phyloP scores from a whole-genome alignment of 1,284 basidiomycete species.

The Flammula alnicola region DNA sequence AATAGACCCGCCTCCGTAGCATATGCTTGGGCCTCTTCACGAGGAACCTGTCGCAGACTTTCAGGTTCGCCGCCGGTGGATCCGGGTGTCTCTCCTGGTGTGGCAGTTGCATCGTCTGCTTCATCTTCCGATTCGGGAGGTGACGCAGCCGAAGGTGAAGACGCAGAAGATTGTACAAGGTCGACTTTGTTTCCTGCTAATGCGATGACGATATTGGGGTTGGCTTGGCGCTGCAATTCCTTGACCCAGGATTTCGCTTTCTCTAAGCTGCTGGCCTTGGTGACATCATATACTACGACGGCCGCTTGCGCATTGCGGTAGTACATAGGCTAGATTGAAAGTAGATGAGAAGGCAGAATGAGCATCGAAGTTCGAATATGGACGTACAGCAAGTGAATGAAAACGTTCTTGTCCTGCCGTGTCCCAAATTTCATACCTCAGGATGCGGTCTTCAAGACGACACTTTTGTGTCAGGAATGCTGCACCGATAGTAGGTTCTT shows the following conservation, averaged over 20 bases:
- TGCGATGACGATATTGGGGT: slow-evolving; percentile 98
- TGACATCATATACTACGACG: slow-evolving; percentile 98
- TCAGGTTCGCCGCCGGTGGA: slow-evolving; percentile 61
- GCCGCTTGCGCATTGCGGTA: slow-evolving; percentile 99
- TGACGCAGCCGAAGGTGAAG: slow-evolving; percentile 53
- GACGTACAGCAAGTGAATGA: slow-evolving; percentile 84
- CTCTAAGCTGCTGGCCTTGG: slow-evolving; percentile 92
- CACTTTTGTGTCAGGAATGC: slow-evolving; percentile 94
- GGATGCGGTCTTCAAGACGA: slow-evolving; percentile 87
- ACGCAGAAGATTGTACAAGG: slow-evolving; percentile 76
- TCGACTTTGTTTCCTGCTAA: slow-evolving; percentile 97
- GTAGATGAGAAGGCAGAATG: slow-evolving; percentile 14
- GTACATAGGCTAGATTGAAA: slow-evolving; percentile 82
- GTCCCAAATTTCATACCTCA: slow-evolving; percentile 97
- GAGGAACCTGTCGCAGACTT: slow-evolving; percentile 83
- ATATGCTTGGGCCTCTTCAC: slow-evolving; percentile 96
- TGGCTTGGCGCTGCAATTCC: slow-evolving; percentile 98
- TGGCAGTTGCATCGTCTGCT: slow-evolving; percentile 86
- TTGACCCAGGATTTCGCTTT: slow-evolving; percentile 99
- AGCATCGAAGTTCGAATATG: slow-evolving; percentile 9
- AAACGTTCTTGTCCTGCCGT: slow-evolving; percentile 96
- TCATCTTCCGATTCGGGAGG: slow-evolving; percentile 78
- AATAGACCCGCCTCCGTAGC: slow-evolving; percentile 91
- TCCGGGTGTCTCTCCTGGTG: slow-evolving; percentile 68
- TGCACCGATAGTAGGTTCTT: slow-evolving; percentile 98